phyloP scores from a whole-genome alignment of 2,329 filamentous ascomycete species.

The Aspergillus brunneoviolaceus region DNA sequence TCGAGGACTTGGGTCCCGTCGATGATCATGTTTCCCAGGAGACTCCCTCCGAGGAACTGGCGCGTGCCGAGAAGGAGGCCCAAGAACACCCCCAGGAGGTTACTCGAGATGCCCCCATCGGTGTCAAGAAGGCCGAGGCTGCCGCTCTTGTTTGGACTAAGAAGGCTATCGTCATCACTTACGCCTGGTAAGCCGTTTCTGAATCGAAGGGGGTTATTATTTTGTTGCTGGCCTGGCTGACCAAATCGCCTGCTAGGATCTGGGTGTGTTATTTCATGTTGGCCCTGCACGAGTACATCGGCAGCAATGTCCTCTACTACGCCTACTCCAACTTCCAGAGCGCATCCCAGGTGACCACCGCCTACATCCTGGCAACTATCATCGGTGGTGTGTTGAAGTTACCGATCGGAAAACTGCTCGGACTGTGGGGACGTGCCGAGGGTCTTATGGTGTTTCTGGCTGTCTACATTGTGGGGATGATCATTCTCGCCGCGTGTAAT shows the following conservation, averaged over 20 bases:
- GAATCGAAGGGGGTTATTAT: not conserved
- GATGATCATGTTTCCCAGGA: not conserved
- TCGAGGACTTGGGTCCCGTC: not conserved
- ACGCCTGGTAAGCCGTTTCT: constrained; percentile 27
- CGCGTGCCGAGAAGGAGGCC: not conserved
- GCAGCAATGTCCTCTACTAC: constrained; percentile 47
- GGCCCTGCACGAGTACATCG: constrained; percentile 45
- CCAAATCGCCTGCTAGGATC: constrained; percentile 36
- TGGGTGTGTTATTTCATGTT: constrained; percentile 50
- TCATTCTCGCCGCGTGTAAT: constrained; percentile 63
- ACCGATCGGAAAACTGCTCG: constrained; percentile 61
- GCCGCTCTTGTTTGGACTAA: constrained; percentile 48
- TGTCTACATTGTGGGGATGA: constrained; percentile 51
- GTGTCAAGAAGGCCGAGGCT: constrained; percentile 48
- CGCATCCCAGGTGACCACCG: constrained; percentile 54
- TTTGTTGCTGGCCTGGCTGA: constrained; percentile 15
- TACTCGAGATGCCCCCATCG: constrained; percentile 16
- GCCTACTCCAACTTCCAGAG: constrained; percentile 53
- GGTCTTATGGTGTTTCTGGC: constrained; percentile 54
- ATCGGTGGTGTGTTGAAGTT: constrained; percentile 61
- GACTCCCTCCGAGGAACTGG: not conserved
- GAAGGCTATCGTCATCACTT: constrained; percentile 31
- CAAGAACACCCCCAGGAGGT: constrained; percentile 2
- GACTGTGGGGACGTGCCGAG: constrained; percentile 63
- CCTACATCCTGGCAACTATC: constrained; percentile 55